These are phyloP conservation scores for Lithohypha guttulata DNA, from an alignment of 2,329 filamentous ascomycete species.

Conservation along the genomic window DNA sequence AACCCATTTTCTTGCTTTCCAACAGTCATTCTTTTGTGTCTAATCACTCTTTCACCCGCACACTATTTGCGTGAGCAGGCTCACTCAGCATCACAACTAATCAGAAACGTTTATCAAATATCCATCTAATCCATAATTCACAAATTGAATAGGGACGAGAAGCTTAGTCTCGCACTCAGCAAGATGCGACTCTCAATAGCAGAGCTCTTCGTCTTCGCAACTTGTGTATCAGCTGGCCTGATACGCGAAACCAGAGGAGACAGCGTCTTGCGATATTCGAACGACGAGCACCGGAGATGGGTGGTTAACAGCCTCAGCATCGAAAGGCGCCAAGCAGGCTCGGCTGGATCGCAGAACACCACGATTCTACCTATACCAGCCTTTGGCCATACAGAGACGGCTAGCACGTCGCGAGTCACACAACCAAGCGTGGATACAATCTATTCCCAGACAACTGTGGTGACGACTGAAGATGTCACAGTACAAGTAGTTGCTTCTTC, in stretches of 20 bases:
- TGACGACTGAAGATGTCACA: conserved; percentile 11
- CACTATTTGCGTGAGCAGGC: conserved; percentile 5
- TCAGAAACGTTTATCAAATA: no score
- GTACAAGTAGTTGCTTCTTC: conserved; percentile 10
- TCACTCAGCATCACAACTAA: neutral
- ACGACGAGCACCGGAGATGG: conserved; percentile 18
- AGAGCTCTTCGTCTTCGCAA: conserved; percentile 11
- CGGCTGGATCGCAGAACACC: neutral
- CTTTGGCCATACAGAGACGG: neutral
- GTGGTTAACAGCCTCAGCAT: conserved; percentile 14
- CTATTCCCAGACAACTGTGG: conserved; percentile 10
- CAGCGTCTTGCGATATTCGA: conserved; percentile 13
- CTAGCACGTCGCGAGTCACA: neutral
- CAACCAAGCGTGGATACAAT: conserved; percentile 8
- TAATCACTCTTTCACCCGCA: neutral
- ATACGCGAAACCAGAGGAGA: conserved; percentile 15
- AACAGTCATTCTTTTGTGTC: neutral
- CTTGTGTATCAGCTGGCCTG: conserved; percentile 17
- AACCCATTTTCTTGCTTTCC: neutral
- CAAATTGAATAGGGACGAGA: no score
- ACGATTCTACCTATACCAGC: conserved; percentile 4
- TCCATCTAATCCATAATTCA: conserved; percentile 4
- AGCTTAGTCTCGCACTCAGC: no score
- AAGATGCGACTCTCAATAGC: conserved; percentile 6
- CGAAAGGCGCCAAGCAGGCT: conserved; percentile 1